A percentile compares a stretch with the other conserved stretches of the same genome.
Evolutionary conservation across 305 asterid genomes (phyloP).

Genomic region (Solanum chacoense): DNA sequence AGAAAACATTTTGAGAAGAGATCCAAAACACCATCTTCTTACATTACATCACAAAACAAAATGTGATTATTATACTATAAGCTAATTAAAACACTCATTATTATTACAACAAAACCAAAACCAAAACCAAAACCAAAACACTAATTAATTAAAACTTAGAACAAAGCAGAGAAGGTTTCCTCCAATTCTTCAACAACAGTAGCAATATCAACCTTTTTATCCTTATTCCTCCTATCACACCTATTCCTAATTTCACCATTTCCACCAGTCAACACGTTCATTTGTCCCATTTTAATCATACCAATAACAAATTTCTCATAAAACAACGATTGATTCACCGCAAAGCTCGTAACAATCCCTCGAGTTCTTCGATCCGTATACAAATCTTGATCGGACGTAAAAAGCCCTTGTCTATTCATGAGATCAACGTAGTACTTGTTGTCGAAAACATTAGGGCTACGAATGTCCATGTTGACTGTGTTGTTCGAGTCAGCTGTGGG

Average conservation of each 20-base stretch:
- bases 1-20: background rate
- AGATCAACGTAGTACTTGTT: constrained; percentile 56
- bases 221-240: constrained; percentile 18
- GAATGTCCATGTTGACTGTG: constrained; percentile 31
- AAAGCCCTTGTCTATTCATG: constrained; percentile 56
- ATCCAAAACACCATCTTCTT: background rate
- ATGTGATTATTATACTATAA: background rate
- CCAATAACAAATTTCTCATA: constrained; percentile 37
- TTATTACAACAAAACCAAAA: background rate
- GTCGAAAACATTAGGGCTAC: constrained; percentile 20
- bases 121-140: background rate
- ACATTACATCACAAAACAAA: background rate
- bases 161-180: background rate
- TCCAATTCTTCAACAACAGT: constrained; percentile 1
- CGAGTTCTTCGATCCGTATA: constrained; percentile 43
- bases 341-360: constrained; percentile 40
- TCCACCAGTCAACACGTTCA: constrained; percentile 48
- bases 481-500: constrained; percentile 17
- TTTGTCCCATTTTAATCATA: constrained; percentile 57
- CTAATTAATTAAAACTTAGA: background rate
- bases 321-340: constrained; percentile 34
- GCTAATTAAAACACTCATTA: background rate
- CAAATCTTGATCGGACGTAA: constrained; percentile 70
- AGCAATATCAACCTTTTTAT: background rate
- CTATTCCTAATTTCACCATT: constrained; percentile 55